Percentiles rank a stretch among this genome's conserved stretches.
phyloP scores from a whole-genome alignment of 345 rosid species.

The Citropsis articulata region DNA sequence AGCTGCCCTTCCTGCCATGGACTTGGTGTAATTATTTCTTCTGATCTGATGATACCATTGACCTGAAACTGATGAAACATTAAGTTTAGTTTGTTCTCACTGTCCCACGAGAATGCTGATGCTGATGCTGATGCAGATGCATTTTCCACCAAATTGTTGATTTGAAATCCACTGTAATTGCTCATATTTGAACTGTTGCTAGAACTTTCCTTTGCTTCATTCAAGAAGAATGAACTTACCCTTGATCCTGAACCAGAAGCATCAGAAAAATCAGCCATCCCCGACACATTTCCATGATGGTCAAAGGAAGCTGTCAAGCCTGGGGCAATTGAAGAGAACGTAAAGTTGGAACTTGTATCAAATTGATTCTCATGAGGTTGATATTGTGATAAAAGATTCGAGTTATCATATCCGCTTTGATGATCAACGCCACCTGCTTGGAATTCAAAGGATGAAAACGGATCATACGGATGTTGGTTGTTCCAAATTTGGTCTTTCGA shows the following conservation, averaged over 20 bases:
- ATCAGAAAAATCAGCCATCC: constrained; percentile 36
- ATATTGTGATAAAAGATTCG: constrained; percentile 20
- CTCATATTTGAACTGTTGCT: constrained; percentile 56
- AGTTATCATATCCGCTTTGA: constrained; percentile 20
- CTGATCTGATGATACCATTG: constrained; percentile 31
- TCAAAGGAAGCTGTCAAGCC: constrained; percentile 39
- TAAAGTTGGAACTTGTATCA: constrained; percentile 27
- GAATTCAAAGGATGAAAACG: constrained; percentile 37
- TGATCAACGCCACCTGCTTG: constrained; percentile 16
- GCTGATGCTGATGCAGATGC: constrained; percentile 4
- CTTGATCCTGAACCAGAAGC: constrained; percentile 43
- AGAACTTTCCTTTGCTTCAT: constrained; percentile 40
- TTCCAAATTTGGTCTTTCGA: constrained; percentile 26
- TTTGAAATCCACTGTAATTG: constrained; percentile 36
- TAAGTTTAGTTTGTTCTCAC: constrained; percentile 28
- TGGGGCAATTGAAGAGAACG: constrained; percentile 42
- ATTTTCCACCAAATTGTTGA: constrained; percentile 31
- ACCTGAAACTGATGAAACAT: constrained; percentile 36
- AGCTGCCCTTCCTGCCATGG: constrained; percentile 40
- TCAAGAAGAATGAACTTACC: constrained; percentile 32
- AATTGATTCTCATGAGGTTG: constrained; percentile 29
- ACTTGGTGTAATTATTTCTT: constrained; percentile 25
- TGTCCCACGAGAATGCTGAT: constrained; percentile 30
- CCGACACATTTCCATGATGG: constrained; percentile 33
- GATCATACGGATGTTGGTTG: constrained; percentile 29